Evolutionary conservation across 345 rosid genomes (phyloP).

Genomic region (Eucalyptus pauciflora): DNA sequence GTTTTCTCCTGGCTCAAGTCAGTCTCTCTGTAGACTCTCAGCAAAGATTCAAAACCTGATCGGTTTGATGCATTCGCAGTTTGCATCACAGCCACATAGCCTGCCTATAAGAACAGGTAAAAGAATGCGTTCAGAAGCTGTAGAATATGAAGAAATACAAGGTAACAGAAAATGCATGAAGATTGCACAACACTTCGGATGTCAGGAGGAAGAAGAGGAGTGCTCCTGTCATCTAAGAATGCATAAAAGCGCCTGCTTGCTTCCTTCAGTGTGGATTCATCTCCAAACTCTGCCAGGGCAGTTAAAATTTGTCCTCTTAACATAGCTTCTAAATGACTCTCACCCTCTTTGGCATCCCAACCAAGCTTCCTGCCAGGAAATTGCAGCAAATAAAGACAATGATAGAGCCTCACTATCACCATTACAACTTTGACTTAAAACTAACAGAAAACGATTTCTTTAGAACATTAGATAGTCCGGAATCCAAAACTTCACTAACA

Average conservation of each 20-base stretch:
- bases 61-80: slow-evolving; percentile 41
- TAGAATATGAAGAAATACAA: neutral
- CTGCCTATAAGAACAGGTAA: slow-evolving; percentile 46
- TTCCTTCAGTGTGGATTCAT: slow-evolving; percentile 58
- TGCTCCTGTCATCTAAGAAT: slow-evolving; percentile 64
- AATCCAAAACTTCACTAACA: neutral
- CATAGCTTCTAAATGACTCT: slow-evolving; percentile 84
- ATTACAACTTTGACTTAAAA: neutral
- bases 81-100: slow-evolving; percentile 84
- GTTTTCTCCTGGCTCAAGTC: slow-evolving; percentile 93
- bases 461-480: neutral
- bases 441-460: neutral
- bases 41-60: slow-evolving; percentile 64
- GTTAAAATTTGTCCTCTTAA: slow-evolving; percentile 87
- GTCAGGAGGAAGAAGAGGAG: slow-evolving; percentile 84
- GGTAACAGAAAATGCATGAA: neutral
- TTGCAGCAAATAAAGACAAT: neutral
- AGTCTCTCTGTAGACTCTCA: slow-evolving; percentile 75
- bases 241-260: slow-evolving; percentile 60
- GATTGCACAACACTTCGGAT: slow-evolving; percentile 49
- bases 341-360: slow-evolving; percentile 84
- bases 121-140: neutral
- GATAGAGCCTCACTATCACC: neutral
- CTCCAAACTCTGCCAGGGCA: slow-evolving; percentile 64
- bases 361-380: slow-evolving; percentile 56